Evolutionary conservation across 176 grass and related monocot species (phyloP).

Genomic region (Hyparrhenia diplandra): DNA sequence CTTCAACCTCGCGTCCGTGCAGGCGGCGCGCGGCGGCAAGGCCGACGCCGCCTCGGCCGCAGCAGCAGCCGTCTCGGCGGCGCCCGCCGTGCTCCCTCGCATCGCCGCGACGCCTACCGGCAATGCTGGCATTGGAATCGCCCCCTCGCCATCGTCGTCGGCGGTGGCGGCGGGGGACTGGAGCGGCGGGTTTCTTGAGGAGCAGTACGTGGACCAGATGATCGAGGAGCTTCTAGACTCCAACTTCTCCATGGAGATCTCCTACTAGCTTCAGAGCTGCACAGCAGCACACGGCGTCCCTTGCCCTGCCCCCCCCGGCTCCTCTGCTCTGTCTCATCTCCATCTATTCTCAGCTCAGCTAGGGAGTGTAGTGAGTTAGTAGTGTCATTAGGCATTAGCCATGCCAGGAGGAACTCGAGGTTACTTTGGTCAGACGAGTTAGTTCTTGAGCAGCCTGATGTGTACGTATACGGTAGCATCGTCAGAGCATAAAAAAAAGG

Average conservation of each 20-base stretch:
- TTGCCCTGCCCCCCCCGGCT: not conserved
- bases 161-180: slow-evolving; percentile 9
- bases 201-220: slow-evolving; percentile 95
- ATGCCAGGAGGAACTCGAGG: slow-evolving; percentile 34
- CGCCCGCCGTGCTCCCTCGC: too few relatives aligned
- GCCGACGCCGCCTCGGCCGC: not conserved
- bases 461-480: slow-evolving; percentile 48
- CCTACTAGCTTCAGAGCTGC: slow-evolving; percentile 6
- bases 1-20: slow-evolving; percentile 66
- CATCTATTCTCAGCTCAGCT: not conserved
- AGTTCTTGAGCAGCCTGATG: slow-evolving; percentile 27
- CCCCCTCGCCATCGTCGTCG: not conserved
- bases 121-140: not conserved
- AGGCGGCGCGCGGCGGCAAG: slow-evolving; percentile 20
- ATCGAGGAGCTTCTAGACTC: slow-evolving; percentile 95
- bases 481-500: slow-evolving; percentile 9
- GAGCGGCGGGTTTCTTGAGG: slow-evolving; percentile 59
- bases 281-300: not conserved
- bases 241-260: slow-evolving; percentile 94
- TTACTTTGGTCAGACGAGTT: slow-evolving; percentile 25
- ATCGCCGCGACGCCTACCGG: too few relatives aligned
- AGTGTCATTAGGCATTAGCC: not conserved
- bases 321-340: not conserved
- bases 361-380: not conserved
- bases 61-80: not conserved